Evolutionary conservation across 1,284 basidiomycete genomes (phyloP), one percentile per base, ranked within the genome.

Genomic region (Microbotryomycetes sp.): DNA sequence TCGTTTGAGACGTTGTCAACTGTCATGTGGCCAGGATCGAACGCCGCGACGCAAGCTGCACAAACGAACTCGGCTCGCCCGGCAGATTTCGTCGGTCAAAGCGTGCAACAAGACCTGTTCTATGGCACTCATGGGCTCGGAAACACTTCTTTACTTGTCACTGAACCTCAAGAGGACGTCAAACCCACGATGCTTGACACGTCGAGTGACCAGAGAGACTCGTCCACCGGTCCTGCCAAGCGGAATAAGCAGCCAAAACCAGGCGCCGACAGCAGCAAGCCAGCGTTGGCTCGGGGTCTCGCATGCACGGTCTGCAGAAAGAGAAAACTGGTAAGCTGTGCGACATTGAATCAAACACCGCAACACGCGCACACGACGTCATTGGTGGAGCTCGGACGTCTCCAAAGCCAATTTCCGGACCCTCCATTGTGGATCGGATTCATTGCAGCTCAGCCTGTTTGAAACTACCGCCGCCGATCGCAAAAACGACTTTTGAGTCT

Each of bases 231-330:
- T 14, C 2, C 3, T 3, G 30, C 32, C 29, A 16, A 47, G 19
- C 5, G 22, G 30, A n/a, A 49, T 31, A 50, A 28, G 22, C 14
- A 19, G 42, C 23, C 5, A 3, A 22, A 51, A 29, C 30, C 30
- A 49, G 31, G 30, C 25, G 31, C 12, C 26, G n/a, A 49, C n/a
- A 15, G 6, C 12, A 4, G 49, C 54, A 19, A 49, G 1, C 64
- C 65, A 22, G 56, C 66, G 6, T 31, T 67, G 25, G 58, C 64
- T 6, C 23, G 63, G 1, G 66, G 66, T 0, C 56, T 25, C 19
- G 66, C 66, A 0, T 67, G 66, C 47, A 54, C 31, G n/a, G 45
- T 61, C 15, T 65, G 63, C 29, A 26, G 66, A 32, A 65, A 59
- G 29, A 15, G 63, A 4, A 67, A 67, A 48, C 58, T 67, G 4